phyloP scores from a whole-genome alignment of 768 basidiomycete species.

The Termitomyces sp. region DNA sequence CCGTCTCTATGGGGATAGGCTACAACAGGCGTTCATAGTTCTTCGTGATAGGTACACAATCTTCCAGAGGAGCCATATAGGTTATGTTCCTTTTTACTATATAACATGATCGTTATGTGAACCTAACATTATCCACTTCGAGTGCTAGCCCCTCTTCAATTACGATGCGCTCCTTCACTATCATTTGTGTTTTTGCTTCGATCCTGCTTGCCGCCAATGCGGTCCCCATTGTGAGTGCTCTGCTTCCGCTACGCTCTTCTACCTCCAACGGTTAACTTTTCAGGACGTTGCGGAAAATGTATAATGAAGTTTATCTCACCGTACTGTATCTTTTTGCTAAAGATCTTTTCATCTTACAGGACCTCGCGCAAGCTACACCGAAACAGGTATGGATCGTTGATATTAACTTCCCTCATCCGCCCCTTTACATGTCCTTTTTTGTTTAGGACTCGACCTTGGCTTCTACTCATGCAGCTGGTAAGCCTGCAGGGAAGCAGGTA shows the following conservation, averaged over 20 bases:
- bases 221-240: slow-evolving; percentile 11
- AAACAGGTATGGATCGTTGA: background rate
- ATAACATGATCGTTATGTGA: slow-evolving; percentile 12
- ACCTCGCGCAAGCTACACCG: background rate
- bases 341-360: background rate
- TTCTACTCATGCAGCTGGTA: background rate
- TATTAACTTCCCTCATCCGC: background rate
- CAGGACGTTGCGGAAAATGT: slow-evolving; percentile 6
- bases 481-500: slow-evolving; percentile 1
- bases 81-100: slow-evolving; percentile 15
- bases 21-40: slow-evolving; percentile 8
- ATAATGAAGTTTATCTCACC: background rate
- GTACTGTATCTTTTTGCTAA: background rate
- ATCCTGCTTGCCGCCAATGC: slow-evolving; percentile 8
- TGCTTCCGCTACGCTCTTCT: background rate
- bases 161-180: slow-evolving; percentile 10
- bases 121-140: slow-evolving; percentile 2
- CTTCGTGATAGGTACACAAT: slow-evolving; percentile 17
- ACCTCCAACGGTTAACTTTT: background rate
- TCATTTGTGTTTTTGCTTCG: slow-evolving; percentile 9
- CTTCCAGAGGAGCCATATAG: slow-evolving; percentile 13
- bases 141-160: slow-evolving; percentile 3
- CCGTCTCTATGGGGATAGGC: slow-evolving; percentile 14
- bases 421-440: background rate
- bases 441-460: background rate